Evolutionary conservation across 1,284 basidiomycete genomes (phyloP).

Genomic region (Abortiporus biennis): DNA sequence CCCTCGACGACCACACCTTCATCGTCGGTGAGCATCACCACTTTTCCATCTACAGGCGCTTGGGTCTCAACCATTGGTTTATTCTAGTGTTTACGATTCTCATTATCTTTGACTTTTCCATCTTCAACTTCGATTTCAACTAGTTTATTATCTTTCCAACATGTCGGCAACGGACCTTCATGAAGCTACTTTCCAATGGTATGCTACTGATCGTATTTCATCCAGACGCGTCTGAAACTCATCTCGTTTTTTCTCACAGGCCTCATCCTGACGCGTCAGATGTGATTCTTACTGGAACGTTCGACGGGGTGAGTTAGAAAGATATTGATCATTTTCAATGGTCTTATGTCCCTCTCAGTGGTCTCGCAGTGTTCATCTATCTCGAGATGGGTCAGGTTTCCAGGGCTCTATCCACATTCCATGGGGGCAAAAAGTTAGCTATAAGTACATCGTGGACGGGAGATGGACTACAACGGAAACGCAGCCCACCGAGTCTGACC

Average conservation of each 20-base stretch:
- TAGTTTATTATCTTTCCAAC: too few species aligned
- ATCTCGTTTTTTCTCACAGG: slow-evolving; percentile 33
- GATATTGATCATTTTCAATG: not conserved
- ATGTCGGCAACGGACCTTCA: slow-evolving; percentile 13
- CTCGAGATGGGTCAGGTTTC: slow-evolving; percentile 50
- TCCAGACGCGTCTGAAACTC: too few species aligned
- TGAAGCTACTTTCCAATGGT: slow-evolving; percentile 43
- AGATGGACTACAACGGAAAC: slow-evolving; percentile 52
- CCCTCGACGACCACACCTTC: too few species aligned
- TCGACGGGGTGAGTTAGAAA: slow-evolving; percentile 58
- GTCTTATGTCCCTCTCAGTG: slow-evolving; percentile 39
- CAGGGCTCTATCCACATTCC: slow-evolving; percentile 49
- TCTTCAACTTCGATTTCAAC: too few species aligned
- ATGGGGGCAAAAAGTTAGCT: slow-evolving; percentile 57
- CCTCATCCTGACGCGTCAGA: slow-evolving; percentile 48
- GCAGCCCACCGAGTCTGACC: slow-evolving; percentile 57
- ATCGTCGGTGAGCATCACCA: too few species aligned
- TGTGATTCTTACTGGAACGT: slow-evolving; percentile 71
- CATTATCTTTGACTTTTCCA: too few species aligned
- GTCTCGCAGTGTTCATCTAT: slow-evolving; percentile 53
- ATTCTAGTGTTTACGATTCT: too few species aligned
- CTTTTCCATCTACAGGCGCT: too few species aligned
- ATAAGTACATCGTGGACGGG: slow-evolving; percentile 80
- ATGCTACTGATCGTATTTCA: slow-evolving; percentile 14
- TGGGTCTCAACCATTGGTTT: too few species aligned